Evolutionary conservation across 176 grass and related monocot genomes (phyloP), one percentile per base, ranked within the genome.

Genomic region (Oryza meyeriana): DNA sequence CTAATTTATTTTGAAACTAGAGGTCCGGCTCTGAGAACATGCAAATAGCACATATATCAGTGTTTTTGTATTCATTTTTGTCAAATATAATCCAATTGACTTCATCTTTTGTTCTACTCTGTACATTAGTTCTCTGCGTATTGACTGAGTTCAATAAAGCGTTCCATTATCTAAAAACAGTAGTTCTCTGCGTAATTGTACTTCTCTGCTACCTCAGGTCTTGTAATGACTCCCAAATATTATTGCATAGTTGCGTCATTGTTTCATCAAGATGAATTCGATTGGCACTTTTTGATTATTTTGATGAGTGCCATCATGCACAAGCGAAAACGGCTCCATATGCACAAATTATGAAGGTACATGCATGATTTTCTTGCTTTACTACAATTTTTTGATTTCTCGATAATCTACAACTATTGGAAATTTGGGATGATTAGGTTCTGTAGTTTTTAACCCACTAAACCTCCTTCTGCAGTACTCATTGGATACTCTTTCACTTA

Each of bases 191-290:
- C 32, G 32, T 33, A 33, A 33, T 39, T 72, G 4, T 84, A 36
- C 66, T 83, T 83, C 81, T 85, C 24, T 63, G 28, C 55, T 45
- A n/a, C 26, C 66, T 63, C 86, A 98, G 95, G 86, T 98, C 78
- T 98, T 70, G 95, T 98, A 71, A 98, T 98, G 95, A 98, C 92
- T 16, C 95, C 92, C 77, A 94, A 83, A 93, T 98, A 84, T 93
- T 98, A 18, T 81, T 98, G 47, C 79, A 93, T 70, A 93, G 79
- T 86, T 98, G 84, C 59, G 25, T 27, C 95, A 98, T 93, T 98
- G 95, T 84, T 94, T 91, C 72, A 94, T 98, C 74, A 93, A 66
- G 75, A 98, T 98, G 92, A 65, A 76, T 31, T 84, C 68, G 42
- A 79, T 98, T 84, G 88, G 88, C 88, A 78, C 88, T 98, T 85